Evolutionary conservation across 1,284 basidiomycete species (phyloP).

Genomic region (Heimioporus retisporus): DNA sequence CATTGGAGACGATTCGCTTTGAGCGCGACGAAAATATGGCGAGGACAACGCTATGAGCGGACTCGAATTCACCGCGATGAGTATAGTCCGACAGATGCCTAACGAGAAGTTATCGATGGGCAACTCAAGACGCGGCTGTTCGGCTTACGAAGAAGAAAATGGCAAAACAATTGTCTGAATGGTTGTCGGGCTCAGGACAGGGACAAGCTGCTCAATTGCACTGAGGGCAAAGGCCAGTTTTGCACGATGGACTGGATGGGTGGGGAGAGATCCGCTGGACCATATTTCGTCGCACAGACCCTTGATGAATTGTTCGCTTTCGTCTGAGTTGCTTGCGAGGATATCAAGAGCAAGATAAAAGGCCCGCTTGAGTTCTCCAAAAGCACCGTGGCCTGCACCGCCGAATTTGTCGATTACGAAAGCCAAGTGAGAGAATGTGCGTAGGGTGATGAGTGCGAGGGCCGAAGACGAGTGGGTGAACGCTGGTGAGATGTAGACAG

Average conservation of each 20-base stretch:
- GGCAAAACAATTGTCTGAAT: conserved; percentile 64
- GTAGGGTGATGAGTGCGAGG: conserved; percentile 61
- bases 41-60: conserved; percentile 79
- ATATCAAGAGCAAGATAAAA: conserved; percentile 81
- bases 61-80: conserved; percentile 77
- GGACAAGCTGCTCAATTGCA: conserved; percentile 76
- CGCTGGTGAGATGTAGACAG: conserved; percentile 58
- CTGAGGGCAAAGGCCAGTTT: conserved; percentile 73
- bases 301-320: conserved; percentile 54
- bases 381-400: conserved; percentile 63
- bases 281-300: conserved; percentile 49
- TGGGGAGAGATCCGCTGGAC: conserved; percentile 22
- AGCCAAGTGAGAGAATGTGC: conserved; percentile 69
- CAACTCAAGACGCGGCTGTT: conserved; percentile 1
- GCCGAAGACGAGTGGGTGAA: conserved; percentile 49
- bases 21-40: conserved; percentile 72
- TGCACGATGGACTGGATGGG: conserved; percentile 48
- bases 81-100: conserved; percentile 67
- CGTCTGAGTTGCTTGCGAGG: conserved; percentile 56
- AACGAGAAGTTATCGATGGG: conserved; percentile 5
- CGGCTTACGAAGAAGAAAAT: conserved; percentile 68
- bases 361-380: conserved; percentile 72
- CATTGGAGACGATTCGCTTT: conserved; percentile 41
- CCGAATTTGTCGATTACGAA: conserved; percentile 81
- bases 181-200: conserved; percentile 59